These are phyloP conservation scores for Scedosporium aurantiacum DNA, from an alignment of 2,329 filamentous ascomycete species.

Conservation along the genomic window DNA sequence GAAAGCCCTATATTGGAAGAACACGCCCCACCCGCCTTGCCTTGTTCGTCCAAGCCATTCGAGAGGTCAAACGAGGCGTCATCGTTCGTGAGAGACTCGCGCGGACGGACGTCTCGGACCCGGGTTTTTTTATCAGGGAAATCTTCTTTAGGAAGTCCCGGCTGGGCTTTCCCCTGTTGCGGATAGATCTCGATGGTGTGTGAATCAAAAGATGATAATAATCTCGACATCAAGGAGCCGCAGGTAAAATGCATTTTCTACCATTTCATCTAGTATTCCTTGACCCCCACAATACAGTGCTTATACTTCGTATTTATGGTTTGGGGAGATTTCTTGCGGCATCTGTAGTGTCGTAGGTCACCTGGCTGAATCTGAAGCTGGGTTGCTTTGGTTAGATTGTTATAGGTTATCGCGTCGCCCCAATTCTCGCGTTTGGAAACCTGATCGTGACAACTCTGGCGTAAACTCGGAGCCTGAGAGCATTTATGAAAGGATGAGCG, in stretches of 20 bases:
- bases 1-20: no score
- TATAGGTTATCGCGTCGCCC: not conserved
- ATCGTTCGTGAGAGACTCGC: not conserved
- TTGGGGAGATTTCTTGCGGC: not conserved
- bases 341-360: not conserved
- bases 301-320: not conserved
- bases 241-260: not conserved
- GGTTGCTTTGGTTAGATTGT: not conserved
- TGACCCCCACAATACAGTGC: not conserved
- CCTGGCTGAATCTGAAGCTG: not conserved
- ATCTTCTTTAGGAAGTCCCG: slow-evolving; percentile 6
- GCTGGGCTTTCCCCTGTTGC: not conserved
- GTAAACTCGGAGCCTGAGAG: not conserved
- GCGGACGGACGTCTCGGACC: not conserved
- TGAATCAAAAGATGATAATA: not conserved
- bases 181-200: not conserved
- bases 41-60: not conserved
- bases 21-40: not conserved
- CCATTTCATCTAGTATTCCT: no score
- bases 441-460: not conserved
- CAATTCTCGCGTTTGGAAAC: not conserved
- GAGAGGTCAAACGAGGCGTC: not conserved
- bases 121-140: not conserved
- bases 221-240: not conserved
- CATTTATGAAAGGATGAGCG: no score